phyloP scores from a whole-genome alignment of 306 rosid genomes.

The Fagus crenata region DNA sequence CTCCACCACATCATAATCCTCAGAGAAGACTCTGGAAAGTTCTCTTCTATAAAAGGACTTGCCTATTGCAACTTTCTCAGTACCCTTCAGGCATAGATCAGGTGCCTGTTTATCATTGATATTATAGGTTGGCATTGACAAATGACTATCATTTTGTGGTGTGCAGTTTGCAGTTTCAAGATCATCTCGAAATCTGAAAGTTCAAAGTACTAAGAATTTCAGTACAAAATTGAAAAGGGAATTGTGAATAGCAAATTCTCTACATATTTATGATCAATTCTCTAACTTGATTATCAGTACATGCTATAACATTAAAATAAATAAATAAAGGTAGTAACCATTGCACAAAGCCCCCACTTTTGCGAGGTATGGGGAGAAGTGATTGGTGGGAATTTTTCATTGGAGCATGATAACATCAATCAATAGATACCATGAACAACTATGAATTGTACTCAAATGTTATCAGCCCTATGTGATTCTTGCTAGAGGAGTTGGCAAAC shows the following conservation, averaged over 20 bases:
- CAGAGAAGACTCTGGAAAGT: constrained; percentile 61
- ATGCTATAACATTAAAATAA: neutral
- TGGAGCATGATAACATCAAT: neutral
- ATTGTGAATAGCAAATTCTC: constrained; percentile 4
- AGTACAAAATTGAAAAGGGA: constrained; percentile 22
- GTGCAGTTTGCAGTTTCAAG: constrained; percentile 35
- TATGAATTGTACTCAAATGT: neutral
- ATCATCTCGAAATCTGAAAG: constrained; percentile 48
- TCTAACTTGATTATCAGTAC: neutral
- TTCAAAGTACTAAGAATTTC: constrained; percentile 20
- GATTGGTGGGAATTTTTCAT: neutral
- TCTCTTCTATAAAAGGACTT: constrained; percentile 27
- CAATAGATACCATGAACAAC: neutral
- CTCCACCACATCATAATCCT: constrained; percentile 53
- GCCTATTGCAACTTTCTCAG: constrained; percentile 24
- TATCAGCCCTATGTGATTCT: neutral
- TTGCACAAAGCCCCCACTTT: too few species aligned
- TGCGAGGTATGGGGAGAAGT: too few species aligned
- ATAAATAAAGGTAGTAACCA: too few species aligned
- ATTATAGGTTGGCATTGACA: constrained; percentile 20
- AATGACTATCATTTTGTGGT: constrained; percentile 19
- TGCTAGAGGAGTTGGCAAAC: constrained; percentile 9
- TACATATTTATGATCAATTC: neutral
- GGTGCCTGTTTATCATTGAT: constrained; percentile 11
- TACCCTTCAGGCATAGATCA: neutral